Percentiles rank a stretch among this genome's conserved stretches.
These are phyloP conservation scores for Desmodesmus armatus DNA, from an alignment of 139 green algal species.

Conservation along the genomic window DNA sequence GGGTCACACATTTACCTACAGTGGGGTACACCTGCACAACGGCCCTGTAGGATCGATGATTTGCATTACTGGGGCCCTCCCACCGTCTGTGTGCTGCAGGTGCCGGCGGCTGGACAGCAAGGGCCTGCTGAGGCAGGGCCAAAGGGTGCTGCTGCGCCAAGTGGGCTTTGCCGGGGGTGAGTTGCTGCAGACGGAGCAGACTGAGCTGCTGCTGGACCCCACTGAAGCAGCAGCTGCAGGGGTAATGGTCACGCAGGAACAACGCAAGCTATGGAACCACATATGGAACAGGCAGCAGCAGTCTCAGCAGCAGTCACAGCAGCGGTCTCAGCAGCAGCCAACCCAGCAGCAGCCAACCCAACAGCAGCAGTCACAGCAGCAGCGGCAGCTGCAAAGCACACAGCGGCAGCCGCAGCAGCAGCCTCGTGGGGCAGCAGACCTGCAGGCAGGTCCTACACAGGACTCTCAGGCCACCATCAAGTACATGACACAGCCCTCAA, in stretches of 20 bases:
- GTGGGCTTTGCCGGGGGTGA: not conserved
- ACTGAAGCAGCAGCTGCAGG: not conserved
- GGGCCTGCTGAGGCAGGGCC: not conserved
- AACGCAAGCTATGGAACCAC: not conserved
- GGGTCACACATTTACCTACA: too few species aligned
- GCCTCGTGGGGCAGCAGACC: not conserved
- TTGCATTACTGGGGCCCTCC: too few species aligned
- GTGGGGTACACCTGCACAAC: too few species aligned
- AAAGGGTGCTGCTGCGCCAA: not conserved
- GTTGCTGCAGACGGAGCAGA: not conserved
- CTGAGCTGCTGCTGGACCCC: not conserved
- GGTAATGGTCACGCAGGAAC: too few species aligned
- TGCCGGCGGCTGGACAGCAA: too few species aligned
- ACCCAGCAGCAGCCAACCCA: not conserved
- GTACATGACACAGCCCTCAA: constrained; percentile 27
- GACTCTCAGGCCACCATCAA: constrained; percentile 47
- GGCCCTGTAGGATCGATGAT: too few species aligned
- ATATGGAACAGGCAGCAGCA: not conserved
- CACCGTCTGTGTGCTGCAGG: too few species aligned
- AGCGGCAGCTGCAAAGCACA: not conserved
- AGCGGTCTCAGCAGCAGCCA: not conserved
- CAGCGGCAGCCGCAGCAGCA: constrained; percentile 23
- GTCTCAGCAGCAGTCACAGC: not conserved
- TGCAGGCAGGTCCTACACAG: not conserved
- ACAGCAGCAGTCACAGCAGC: too few species aligned